Conservation (phyloP, 495 filamentous ascomycete genomes). For the Schizothecium vesticola region DNA sequence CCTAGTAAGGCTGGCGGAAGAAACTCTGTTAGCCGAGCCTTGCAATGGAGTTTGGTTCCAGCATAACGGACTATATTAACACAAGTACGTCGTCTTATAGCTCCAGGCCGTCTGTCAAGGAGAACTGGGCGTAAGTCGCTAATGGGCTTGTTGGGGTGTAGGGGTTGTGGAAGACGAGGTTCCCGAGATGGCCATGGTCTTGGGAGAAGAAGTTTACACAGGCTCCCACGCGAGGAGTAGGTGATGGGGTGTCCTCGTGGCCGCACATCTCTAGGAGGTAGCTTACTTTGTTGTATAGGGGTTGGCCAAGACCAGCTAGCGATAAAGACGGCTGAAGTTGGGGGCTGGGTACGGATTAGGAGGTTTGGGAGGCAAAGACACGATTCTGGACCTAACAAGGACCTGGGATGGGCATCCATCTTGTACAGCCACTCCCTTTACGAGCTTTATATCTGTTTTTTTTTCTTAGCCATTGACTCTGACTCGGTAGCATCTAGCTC, state of each 20-base stretch:
- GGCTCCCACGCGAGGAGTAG: constrained; percentile 25
- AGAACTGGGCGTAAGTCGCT: constrained; percentile 31
- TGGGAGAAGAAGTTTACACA: constrained; percentile 25
- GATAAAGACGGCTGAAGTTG: too few species aligned
- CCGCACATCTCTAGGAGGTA: too few species aligned
- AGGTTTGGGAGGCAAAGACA: too few species aligned
- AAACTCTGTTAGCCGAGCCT: neutral
- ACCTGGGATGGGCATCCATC: too few species aligned
- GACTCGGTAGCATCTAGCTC: neutral
- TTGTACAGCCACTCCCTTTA: too few species aligned
- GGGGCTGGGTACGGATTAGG: too few species aligned
- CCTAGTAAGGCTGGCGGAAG: constrained; percentile 34
- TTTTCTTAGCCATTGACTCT: neutral
- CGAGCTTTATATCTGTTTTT: too few species aligned
- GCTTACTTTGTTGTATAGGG: too few species aligned
- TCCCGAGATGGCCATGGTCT: constrained; percentile 15
- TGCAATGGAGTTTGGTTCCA: neutral
- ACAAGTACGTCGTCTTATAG: constrained; percentile 17
- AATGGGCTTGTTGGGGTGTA: constrained; percentile 16
- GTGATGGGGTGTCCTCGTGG: constrained; percentile 17
- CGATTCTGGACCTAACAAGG: too few species aligned
- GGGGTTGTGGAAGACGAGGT: constrained; percentile 30
- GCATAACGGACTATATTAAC: constrained; percentile 25
- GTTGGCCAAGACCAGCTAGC: too few species aligned
- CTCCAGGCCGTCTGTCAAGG: neutral